Base-by-base conservation (phyloP, 2,329 filamentous ascomycete genomes). In the Venturia asperata region DNA sequence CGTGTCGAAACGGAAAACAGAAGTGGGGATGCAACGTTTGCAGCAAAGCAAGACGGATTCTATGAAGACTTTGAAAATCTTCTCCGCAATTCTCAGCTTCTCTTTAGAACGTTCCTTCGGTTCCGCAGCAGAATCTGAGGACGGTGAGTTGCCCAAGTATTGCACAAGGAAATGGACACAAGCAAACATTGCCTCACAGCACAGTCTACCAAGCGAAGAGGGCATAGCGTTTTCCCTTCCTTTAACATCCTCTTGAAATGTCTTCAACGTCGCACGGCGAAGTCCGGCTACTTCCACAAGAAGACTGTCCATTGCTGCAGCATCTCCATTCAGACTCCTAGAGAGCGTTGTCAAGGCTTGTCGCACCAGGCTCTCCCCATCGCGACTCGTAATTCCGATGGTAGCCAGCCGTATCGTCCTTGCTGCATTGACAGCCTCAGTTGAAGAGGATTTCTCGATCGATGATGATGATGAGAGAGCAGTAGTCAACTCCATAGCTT, bases 31-130 rank as follows among this genome's bases (percentile, higher is more conserved):
- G 2, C 67, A 67, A 5, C 68, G 68, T 66, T 74, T 76, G 61
- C 71, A 75, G 62, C 74, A 74, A 6, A 71, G 66, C 30, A 73
- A 65, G 1, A 72, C 70, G 17, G 75, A 76, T 55, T 78, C 76
- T 5, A 76, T 62, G 41, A 72, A 73, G 30, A 72, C 72, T 68
- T 76, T 75, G 19, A 68, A 63, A 19, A 70, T 70, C 64, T 72
- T 75, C 42, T 68, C 69, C 45, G 61, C 61, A 56, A 64, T 68
- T 39, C 45, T 39, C 37, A 72, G 66, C 45, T 72, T 70, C 43
- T 73, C 70, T 17, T 69, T 52, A 42, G 72, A 69, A 37, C 69
- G 71, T 17, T 61, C 61, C 5, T 69, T 66, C 3, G 65, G 56
- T 63, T 71, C 70, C 1, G 66, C 21, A 58, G 73, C 71, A 10